Evolutionary conservation across 805 yeast species (phyloP), one percentile per base, ranked within the genome.

Genomic region (Ascoidea tarda): DNA sequence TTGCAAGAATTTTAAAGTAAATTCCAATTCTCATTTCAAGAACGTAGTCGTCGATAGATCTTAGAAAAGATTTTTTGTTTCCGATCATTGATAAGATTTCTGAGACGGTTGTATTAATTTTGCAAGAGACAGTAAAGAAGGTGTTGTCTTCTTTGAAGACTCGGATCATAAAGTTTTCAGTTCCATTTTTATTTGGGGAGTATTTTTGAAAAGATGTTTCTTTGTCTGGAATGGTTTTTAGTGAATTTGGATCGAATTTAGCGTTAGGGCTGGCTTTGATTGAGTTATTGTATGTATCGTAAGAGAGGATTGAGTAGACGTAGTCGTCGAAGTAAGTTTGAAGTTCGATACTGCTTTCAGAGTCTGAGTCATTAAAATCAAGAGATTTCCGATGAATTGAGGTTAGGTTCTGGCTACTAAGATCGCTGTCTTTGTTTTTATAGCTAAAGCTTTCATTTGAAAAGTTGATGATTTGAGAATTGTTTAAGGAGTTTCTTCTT

Each of bases 91-190:
- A 69, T 51, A 91, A 69, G 14, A 38, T 14, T 49, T 87, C 95
- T 6, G 79, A 74, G 0, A 88, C 85, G 0, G 91, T 78, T 2
- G 89, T 84, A 54, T 84, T 86, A 38, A 84, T 73, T 0, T 91
- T 79, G 62, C 95, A 83, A 12, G 89, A 79, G 21, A 91, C 69
- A 0, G 96, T 86, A 0, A 81, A 71, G n/a, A 93, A 84, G 57
- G 87, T 86, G 14, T 88, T 89, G 53, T 86, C 95, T 51, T 81
- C 86, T 54, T 84, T 81, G 69, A 85, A 88, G 1, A 90, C 82
- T 55, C 96, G 78, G 21, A 90, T 10, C 14, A 38, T 14, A 4
- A 10, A 14, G 14, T 38, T 38, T 38, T 38, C 14, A 38, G 14
- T 38, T 2, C 44, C 44, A 10, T 38, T 38, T 38, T 14, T 38